These are phyloP conservation scores for Podaxis pistillaris DNA, from an alignment of 768 basidiomycete genomes.

Conservation along the genomic window DNA sequence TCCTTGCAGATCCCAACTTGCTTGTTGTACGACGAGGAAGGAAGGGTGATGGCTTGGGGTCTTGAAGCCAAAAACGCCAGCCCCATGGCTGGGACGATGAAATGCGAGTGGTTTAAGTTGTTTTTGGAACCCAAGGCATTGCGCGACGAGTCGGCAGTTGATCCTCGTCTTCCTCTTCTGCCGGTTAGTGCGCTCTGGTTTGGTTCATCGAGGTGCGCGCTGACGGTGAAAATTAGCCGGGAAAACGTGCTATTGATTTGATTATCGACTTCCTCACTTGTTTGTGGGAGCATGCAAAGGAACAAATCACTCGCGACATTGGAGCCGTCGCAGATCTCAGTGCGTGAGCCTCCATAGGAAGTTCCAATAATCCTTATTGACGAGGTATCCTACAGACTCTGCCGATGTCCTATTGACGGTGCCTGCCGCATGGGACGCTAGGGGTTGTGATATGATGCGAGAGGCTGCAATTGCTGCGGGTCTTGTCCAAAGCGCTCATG, in stretches of 20 bases:
- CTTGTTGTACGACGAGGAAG: slow-evolving; percentile 73
- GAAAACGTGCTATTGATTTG: slow-evolving; percentile 74
- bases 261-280: slow-evolving; percentile 82
- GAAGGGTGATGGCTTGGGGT: slow-evolving; percentile 80
- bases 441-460: slow-evolving; percentile 82
- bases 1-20: slow-evolving; percentile 67
- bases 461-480: slow-evolving; percentile 81
- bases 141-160: slow-evolving; percentile 66
- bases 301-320: slow-evolving; percentile 84
- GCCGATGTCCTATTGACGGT: slow-evolving; percentile 87
- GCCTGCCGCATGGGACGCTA: slow-evolving; percentile 89
- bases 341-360: slow-evolving; percentile 31
- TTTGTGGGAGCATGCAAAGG: slow-evolving; percentile 85
- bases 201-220: not conserved
- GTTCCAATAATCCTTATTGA: slow-evolving; percentile 6
- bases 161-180: slow-evolving; percentile 75
- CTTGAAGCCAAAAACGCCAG: slow-evolving; percentile 83
- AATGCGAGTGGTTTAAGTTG: slow-evolving; percentile 75
- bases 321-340: slow-evolving; percentile 84
- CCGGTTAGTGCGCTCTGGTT: slow-evolving; percentile 51
- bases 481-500: slow-evolving; percentile 67
- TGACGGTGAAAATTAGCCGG: slow-evolving; percentile 42
- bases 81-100: slow-evolving; percentile 58
- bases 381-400: slow-evolving; percentile 46
- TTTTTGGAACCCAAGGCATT: slow-evolving; percentile 82